Percentiles rank a stretch among this genome's conserved stretches.
phyloP scores from a whole-genome alignment of 805 yeast species.

The Yueomyces sinensis region DNA sequence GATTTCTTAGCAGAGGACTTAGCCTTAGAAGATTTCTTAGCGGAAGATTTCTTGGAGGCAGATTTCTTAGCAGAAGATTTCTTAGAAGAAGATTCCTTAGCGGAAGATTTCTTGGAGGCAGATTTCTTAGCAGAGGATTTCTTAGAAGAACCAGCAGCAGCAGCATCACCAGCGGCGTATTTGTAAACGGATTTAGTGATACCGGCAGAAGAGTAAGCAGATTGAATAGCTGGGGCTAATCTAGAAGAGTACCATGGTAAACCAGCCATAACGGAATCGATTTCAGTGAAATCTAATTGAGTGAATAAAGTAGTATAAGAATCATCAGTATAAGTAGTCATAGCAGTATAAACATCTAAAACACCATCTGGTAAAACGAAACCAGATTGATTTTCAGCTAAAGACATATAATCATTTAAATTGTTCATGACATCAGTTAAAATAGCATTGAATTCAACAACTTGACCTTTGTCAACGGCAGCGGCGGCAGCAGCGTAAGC shows the following conservation, averaged over 20 bases:
- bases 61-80: conserved; percentile 5
- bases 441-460: conserved; percentile 14
- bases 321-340: conserved; percentile 25
- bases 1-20: conserved; percentile 1
- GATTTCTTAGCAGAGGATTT: conserved; percentile 1
- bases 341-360: conserved; percentile 11
- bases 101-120: conserved; percentile 3
- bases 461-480: conserved; percentile 8
- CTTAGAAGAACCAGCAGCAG: conserved; percentile 3
- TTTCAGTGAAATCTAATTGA: conserved; percentile 18
- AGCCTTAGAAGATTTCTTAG: conserved; percentile 1
- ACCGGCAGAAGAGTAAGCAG: conserved; percentile 8
- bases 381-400: conserved; percentile 9
- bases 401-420: conserved; percentile 10
- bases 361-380: conserved; percentile 14
- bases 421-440: conserved; percentile 12
- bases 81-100: conserved; percentile 4
- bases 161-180: conserved; percentile 3
- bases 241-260: conserved; percentile 26
- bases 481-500: conserved; percentile 6
- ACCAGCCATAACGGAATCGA: conserved; percentile 20
- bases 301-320: conserved; percentile 23
- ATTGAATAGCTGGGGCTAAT: conserved; percentile 10
- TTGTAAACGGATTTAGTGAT: conserved; percentile 2
- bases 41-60: conserved; percentile 3